These are phyloP conservation scores for Xylariaceae sp. DNA, from an alignment of 2,329 filamentous ascomycete genomes.

Conservation along the genomic window DNA sequence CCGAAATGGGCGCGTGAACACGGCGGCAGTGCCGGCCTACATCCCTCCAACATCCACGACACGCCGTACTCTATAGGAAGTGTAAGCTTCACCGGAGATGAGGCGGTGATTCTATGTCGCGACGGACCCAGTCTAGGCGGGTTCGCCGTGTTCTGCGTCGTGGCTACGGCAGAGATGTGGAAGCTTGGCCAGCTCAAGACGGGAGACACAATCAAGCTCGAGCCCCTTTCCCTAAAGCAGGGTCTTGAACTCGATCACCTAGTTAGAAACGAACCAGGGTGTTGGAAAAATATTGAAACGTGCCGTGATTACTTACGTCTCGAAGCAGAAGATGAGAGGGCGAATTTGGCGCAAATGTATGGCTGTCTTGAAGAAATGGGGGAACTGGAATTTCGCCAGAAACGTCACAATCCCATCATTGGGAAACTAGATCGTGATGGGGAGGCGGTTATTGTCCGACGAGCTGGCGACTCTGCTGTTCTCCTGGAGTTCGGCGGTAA, in stretches of 20 bases:
- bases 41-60: constrained; percentile 41
- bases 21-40: constrained; percentile 35
- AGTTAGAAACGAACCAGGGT: too few species aligned
- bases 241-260: too few species aligned
- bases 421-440: background rate
- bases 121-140: constrained; percentile 41
- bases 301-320: background rate
- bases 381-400: too few species aligned
- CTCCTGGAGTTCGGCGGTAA: background rate
- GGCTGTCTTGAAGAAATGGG: too few species aligned
- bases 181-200: constrained; percentile 39
- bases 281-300: too few species aligned
- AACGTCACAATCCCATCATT: background rate
- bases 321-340: background rate
- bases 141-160: constrained; percentile 37
- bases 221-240: constrained; percentile 8
- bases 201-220: constrained; percentile 33
- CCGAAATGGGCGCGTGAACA: constrained; percentile 36
- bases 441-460: background rate
- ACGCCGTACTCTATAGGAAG: constrained; percentile 38
- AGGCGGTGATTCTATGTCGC: constrained; percentile 35
- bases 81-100: constrained; percentile 41
- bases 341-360: too few species aligned
- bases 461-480: background rate
- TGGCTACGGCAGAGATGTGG: constrained; percentile 38